Evolutionary conservation across 129 eudicot species (phyloP), one percentile per base, ranked within the genome.

Genomic region (Sambucus nigra): DNA sequence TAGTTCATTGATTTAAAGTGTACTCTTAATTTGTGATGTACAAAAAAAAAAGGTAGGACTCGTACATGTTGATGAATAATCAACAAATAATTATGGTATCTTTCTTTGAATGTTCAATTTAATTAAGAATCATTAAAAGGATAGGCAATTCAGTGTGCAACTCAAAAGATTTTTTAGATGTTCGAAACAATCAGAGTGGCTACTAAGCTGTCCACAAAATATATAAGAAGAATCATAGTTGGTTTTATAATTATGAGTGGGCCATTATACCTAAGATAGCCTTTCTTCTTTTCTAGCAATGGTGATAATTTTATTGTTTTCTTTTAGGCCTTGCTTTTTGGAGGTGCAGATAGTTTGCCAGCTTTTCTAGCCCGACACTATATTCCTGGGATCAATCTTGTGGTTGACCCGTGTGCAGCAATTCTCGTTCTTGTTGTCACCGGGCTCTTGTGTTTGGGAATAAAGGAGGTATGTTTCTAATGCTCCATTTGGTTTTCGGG

Each of bases 401-500:
- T 76, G 42, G 91, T 91, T 3, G 99, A 91, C 35, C 99, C 99
- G 2, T 86, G 99, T 79, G 95, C 99, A 51, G 99, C 94, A 32
- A 35, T 82, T 12, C 65, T 91, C 61, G 99, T 91, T 44, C 69
- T 82, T 27, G 57, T 74, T 65, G 94, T 91, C 69, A 85, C 95
- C 20, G 84, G 75, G 21, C 87, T 91, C 47, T 57, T 86, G 57
- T 86, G 95, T 54, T 73, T 79, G 17, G 99, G 99, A 68, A 91
- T 91, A 71, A 91, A 91, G 74, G 99, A 91, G 99, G 99, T 89
- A 66, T 55, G 51, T 25, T 59, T 46, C 6, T 39, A 15, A 2
- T 55, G 19, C 11, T 53, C 20, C 42, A 2, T 35, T 24, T 52
- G 14, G 19, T 42, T 42, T 35, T 35, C 42, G 12, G 13, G 3